Evolutionary conservation across 2,329 filamentous ascomycete genomes (phyloP).

Genomic region (Colletotrichum sp.): DNA sequence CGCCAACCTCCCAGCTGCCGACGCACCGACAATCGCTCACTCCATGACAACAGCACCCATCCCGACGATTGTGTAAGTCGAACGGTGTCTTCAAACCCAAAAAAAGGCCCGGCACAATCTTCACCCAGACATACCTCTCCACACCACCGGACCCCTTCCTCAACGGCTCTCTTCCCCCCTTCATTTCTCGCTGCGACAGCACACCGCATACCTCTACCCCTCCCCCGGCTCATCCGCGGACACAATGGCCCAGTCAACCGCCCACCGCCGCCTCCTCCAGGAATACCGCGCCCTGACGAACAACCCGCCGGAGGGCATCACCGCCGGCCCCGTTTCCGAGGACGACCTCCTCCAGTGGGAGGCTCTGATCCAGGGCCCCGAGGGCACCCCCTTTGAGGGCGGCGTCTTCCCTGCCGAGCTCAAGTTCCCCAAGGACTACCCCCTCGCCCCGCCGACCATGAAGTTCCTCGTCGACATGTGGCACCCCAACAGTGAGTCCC

Average conservation of each 20-base stretch:
- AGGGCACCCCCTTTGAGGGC: constrained; percentile 94
- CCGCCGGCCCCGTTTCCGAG: constrained; percentile 89
- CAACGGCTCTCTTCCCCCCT: neutral
- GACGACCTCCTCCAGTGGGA: constrained; percentile 98
- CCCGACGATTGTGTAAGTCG: neutral
- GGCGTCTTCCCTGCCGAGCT: constrained; percentile 95
- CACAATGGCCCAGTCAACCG: constrained; percentile 64
- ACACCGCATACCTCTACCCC: neutral
- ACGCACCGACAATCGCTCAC: neutral
- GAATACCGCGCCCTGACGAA: constrained; percentile 95
- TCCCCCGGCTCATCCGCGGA: neutral
- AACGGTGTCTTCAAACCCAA: neutral
- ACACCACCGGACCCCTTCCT: neutral
- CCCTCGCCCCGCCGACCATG: constrained; percentile 95
- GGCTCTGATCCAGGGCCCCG: constrained; percentile 92
- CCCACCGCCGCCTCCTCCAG: constrained; percentile 84
- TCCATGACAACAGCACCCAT: neutral
- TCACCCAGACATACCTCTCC: neutral
- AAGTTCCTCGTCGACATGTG: constrained; percentile 93
- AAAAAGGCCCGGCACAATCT: neutral
- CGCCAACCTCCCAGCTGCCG: neutral
- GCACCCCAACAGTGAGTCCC: constrained; percentile 85
- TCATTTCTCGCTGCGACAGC: neutral
- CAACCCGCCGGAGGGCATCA: constrained; percentile 97
- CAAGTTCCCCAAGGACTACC: constrained; percentile 95